Base-by-base conservation (phyloP, 2,329 filamentous ascomycete species). In the Ophiocordyceps camponoti-leonardi region DNA sequence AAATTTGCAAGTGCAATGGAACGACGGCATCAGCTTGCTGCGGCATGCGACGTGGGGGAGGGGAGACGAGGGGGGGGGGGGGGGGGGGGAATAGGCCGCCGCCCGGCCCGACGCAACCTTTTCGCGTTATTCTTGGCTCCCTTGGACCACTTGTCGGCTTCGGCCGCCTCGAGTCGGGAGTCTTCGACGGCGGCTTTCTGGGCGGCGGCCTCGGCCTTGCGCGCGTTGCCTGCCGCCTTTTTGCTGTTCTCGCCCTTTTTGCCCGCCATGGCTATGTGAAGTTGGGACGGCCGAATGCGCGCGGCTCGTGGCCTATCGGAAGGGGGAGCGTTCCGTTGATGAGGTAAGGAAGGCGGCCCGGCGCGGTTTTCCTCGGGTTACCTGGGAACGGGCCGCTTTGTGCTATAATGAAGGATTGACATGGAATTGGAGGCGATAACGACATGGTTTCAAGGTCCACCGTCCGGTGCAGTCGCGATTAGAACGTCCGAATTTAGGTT, bases 151-250 rank as follows among this genome's bases (percentile, higher is more conserved):
- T 94, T 72, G 46, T 75, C 71, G 5, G 80, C 75, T 56, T 95
- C 90, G 26, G 63, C 77, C 3, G 69, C 75, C 5, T 77, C 77
- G 45, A 70, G 74, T 64, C 81, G 81, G 35, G 73, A 67, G 37
- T 86, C 75, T 48, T 81, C 79, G 3, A 64, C 78, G 0, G 86
- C 85, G 48, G 80, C 73, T 66, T 96, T 96, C 47, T 74, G 67
- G 10, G 85, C 83, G 1, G 87, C 90, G 3, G 79, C 81, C 43
- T 95, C 87, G 50, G 87, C 87, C 72, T 98, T 96, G 66, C 86
- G 77, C 50, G 88, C 87, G 63, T 95, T 86, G 51, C 90, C 92
- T 10, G 81, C 77, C 3, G 68, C 86, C 70, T 96, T 96, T 67
- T 94, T 96, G 62, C 73, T 82, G 66, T 83, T 86, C 51, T 93